phyloP scores from a whole-genome alignment of 305 asterid genomes.

The Solanum aculeatissimum region DNA sequence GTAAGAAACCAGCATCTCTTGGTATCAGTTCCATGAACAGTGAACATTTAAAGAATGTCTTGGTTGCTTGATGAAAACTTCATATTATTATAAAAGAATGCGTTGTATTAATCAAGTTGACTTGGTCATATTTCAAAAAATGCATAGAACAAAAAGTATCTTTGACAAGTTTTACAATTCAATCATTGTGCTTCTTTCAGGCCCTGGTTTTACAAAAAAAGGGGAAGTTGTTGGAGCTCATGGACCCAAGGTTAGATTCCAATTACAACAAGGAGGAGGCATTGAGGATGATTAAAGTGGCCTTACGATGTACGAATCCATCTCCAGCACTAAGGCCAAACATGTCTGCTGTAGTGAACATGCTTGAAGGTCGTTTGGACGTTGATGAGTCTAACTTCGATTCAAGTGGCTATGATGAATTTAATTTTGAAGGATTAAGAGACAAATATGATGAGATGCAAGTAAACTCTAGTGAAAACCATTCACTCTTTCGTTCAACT shows the following conservation, averaged over 20 bases:
- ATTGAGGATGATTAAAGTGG: conserved; percentile 30
- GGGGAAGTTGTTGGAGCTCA: conserved; percentile 30
- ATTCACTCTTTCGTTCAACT: not conserved
- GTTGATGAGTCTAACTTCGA: conserved; percentile 30
- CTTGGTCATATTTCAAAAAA: not conserved
- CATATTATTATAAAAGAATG: not conserved
- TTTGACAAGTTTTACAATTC: not conserved
- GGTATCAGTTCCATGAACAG: not conserved
- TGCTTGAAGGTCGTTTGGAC: conserved; percentile 35
- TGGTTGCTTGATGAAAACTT: not conserved
- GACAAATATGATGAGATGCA: conserved; percentile 23
- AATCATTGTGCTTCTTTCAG: conserved; percentile 11
- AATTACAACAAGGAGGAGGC: conserved; percentile 17
- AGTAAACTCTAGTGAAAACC: conserved; percentile 11
- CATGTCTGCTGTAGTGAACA: conserved; percentile 38
- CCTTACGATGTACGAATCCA: conserved; percentile 41
- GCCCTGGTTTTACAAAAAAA: conserved; percentile 37
- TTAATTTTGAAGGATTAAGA: conserved; percentile 30
- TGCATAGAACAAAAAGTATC: not conserved
- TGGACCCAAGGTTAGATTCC: conserved; percentile 32
- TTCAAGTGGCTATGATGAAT: conserved; percentile 23
- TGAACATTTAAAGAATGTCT: not conserved
- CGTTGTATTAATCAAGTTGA: not conserved
- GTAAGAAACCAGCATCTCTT: conserved; percentile 11
- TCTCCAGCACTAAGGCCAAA: conserved; percentile 53